These are phyloP conservation scores for Paramarasmius palmivorus DNA, from an alignment of 1,284 basidiomycete genomes.

Conservation along the genomic window DNA sequence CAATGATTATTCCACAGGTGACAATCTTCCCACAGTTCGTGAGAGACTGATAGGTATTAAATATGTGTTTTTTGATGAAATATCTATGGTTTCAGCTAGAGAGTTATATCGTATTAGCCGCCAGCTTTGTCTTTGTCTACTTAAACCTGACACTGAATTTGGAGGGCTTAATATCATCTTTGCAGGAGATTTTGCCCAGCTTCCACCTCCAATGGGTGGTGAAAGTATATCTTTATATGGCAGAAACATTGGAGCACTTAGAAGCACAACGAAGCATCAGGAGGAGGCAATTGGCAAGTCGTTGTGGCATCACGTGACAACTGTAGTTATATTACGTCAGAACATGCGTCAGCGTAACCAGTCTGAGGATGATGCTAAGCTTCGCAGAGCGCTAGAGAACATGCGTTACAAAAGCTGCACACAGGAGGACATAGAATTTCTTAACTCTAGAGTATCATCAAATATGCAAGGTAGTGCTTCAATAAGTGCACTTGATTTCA, in stretches of 20 bases:
- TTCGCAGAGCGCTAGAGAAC: too few species aligned
- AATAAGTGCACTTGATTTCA: too few species aligned
- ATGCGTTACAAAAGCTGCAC: too few species aligned
- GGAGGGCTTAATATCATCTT: too few species aligned
- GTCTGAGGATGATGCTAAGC: too few species aligned
- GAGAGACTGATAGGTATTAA: neutral
- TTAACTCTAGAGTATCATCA: conserved; percentile 20
- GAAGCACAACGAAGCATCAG: neutral
- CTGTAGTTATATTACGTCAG: conserved; percentile 7
- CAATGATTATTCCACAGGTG: conserved; percentile 3
- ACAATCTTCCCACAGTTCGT: neutral
- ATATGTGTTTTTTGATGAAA: too few species aligned
- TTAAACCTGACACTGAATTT: neutral
- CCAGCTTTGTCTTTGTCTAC: neutral
- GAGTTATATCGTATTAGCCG: neutral
- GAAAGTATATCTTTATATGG: neutral
- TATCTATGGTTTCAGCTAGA: too few species aligned
- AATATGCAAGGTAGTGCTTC: conserved; percentile 16
- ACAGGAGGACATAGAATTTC: neutral
- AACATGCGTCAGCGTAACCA: too few species aligned
- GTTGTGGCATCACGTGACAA: conserved; percentile 15
- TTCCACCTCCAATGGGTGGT: conserved; percentile 15
- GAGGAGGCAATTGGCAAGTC: conserved; percentile 10
- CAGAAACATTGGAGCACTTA: neutral
- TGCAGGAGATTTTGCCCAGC: conserved; percentile 27